These are phyloP conservation scores for Coniella vitis DNA, from an alignment of 2,329 filamentous ascomycete genomes.

Conservation along the genomic window DNA sequence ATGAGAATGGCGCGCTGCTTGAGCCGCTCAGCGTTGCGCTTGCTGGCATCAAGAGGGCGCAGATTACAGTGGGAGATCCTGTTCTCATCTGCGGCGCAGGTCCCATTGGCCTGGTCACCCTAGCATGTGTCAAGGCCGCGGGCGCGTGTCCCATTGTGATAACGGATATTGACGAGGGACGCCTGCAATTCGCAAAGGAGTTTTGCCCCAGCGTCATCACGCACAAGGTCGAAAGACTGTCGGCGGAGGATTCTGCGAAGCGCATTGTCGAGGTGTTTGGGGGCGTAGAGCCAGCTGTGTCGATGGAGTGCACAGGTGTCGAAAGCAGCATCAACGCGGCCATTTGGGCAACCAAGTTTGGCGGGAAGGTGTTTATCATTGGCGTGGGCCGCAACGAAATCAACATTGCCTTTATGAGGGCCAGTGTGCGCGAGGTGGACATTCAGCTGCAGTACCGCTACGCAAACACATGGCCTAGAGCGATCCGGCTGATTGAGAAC, in stretches of 20 bases:
- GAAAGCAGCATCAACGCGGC: conserved; percentile 81
- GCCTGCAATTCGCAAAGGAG: conserved; percentile 77
- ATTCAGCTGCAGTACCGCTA: conserved; percentile 96
- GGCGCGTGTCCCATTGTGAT: conserved; percentile 88
- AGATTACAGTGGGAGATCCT: conserved; percentile 75
- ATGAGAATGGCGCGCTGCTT: conserved; percentile 82
- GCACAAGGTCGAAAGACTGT: conserved; percentile 62
- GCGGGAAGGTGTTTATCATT: conserved; percentile 94
- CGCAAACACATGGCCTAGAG: conserved; percentile 90
- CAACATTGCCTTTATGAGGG: conserved; percentile 89
- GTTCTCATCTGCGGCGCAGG: conserved; percentile 88
- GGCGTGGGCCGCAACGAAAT: conserved; percentile 95
- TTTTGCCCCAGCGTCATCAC: conserved; percentile 74
- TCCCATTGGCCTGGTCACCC: conserved; percentile 84
- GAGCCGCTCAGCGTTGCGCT: conserved; percentile 88
- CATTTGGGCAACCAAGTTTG: conserved; percentile 88
- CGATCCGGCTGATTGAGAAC: conserved; percentile 79
- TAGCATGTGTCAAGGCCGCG: conserved; percentile 77
- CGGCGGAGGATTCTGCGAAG: conserved; percentile 64
- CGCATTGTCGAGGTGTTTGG: conserved; percentile 65
- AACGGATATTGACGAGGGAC: conserved; percentile 86
- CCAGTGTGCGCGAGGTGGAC: conserved; percentile 87
- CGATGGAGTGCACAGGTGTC: conserved; percentile 90
- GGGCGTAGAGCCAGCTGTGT: conserved; percentile 72
- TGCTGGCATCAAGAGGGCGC: conserved; percentile 78